A percentile compares a stretch with the other conserved stretches of the same genome.
Evolutionary conservation across 306 rosid species (phyloP).

Genomic region (Erythrophleum fordii): DNA sequence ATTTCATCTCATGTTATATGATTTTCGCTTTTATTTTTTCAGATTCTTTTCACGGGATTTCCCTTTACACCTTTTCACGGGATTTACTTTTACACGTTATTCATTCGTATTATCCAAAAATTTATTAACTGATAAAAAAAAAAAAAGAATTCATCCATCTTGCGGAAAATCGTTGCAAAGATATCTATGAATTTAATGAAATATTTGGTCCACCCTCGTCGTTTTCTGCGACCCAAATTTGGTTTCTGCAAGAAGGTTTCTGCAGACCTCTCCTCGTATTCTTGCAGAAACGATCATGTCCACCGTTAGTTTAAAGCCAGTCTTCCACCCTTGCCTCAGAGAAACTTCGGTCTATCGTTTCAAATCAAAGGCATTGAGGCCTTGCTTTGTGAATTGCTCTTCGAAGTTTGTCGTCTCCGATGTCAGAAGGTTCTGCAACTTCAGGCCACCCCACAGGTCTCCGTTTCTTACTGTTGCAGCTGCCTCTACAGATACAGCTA

Average conservation of each 20-base stretch:
- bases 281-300: slow-evolving; percentile 60
- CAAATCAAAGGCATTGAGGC: slow-evolving; percentile 42
- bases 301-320: slow-evolving; percentile 56
- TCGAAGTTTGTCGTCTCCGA: slow-evolving; percentile 35
- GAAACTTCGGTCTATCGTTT: slow-evolving; percentile 19
- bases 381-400: slow-evolving; percentile 38
- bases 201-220: background rate
- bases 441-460: slow-evolving; percentile 37
- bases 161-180: background rate
- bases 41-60: no score
- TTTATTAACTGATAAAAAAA: no score
- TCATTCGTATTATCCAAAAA: no score
- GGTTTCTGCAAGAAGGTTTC: background rate
- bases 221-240: background rate
- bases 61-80: no score
- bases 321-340: slow-evolving; percentile 42
- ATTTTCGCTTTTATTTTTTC: no score
- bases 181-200: background rate
- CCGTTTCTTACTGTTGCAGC: slow-evolving; percentile 49
- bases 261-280: background rate
- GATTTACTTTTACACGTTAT: no score
- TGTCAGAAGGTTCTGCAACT: slow-evolving; percentile 50
- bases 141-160: background rate
- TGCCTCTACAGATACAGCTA: slow-evolving; percentile 48
- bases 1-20: no score